Base-by-base conservation (phyloP, 257 asterid genomes). In the Capsicum chinense region DNA sequence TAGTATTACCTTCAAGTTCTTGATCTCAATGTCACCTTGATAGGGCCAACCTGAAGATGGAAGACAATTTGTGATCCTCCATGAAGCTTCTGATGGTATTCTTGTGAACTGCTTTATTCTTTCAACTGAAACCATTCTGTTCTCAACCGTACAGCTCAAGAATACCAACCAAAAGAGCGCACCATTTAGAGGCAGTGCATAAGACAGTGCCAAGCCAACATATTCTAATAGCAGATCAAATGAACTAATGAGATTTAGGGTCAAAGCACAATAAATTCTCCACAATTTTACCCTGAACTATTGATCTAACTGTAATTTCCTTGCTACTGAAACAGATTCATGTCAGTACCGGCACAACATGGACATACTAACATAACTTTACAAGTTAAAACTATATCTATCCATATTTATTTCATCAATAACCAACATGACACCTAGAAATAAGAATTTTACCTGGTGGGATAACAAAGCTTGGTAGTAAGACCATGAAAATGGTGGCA, bases 91-190 rank as follows among this genome's bases (percentile, higher is more conserved):
- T 0, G 94, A 85, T 16, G 93, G 94, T 82, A 94, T 91, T 67
- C 80, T 85, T 52, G 84, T 87, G 82, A 92, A 94, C 16, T 94
- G 97, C 83, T 90, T 90, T 59, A 94, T 88, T 81, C 98, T 90
- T 89, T 94, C 98, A 2, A 93, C 97, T 0, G 98, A 93, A 57
- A 94, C 94, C 95, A 94, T 91, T 59, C 83, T 87, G 76, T 93
- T 94, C 87, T 93, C 98, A 58, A 93, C 80, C n/a, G 42, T 11
- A 73, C 90, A 92, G 48, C 89, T 87, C 42, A 87, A 48, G 71
- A 84, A 91, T 60, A 91, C 88, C 3, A 91, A 69, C 86, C 83
- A 92, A 87, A 84, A 93, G 19, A 91, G 86, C 39, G 87, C 84
- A 0, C 84, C 15, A 54, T 91, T 94, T 13, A 93, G 89, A 0